Conservation (phyloP, 306 rosid species). For the Cucurbita maxima region DNA sequence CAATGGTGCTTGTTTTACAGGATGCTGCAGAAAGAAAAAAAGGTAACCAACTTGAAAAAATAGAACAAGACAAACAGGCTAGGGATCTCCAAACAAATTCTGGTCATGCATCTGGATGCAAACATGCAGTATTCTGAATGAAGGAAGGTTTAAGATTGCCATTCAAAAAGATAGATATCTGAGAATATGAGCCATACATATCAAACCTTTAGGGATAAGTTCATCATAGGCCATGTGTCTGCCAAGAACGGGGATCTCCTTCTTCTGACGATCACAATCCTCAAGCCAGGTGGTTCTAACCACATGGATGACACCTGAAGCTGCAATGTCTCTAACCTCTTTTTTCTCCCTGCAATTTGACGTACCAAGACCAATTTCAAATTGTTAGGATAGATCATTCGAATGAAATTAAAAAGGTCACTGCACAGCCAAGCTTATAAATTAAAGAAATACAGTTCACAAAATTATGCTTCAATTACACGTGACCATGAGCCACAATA, state of each 20-base stretch:
- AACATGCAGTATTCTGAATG: background rate
- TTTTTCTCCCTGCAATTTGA: conserved; percentile 58
- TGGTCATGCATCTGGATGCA: background rate
- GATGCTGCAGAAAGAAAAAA: conserved; percentile 8
- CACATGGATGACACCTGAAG: conserved; percentile 58
- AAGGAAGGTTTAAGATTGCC: background rate
- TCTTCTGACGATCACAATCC: conserved; percentile 65
- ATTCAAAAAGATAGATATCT: background rate
- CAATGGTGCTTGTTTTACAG: conserved; percentile 24
- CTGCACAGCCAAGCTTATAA: background rate
- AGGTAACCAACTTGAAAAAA: conserved; percentile 13
- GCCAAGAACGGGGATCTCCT: conserved; percentile 50
- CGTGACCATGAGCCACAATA: too few species aligned
- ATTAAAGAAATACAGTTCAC: background rate
- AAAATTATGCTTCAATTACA: background rate
- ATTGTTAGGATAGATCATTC: background rate
- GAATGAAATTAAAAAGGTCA: background rate
- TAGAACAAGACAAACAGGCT: conserved; percentile 1
- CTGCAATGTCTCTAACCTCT: conserved; percentile 65
- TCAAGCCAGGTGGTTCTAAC: conserved; percentile 79
- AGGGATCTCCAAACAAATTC: background rate
- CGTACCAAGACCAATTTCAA: background rate
- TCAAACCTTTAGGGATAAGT: conserved; percentile 66
- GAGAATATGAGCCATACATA: background rate
- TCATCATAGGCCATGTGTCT: conserved; percentile 64